Percentiles rank a stretch among this genome's conserved stretches.
Evolutionary conservation across 176 grass and related monocot species (phyloP).

Genomic region (Hyparrhenia diplandra): DNA sequence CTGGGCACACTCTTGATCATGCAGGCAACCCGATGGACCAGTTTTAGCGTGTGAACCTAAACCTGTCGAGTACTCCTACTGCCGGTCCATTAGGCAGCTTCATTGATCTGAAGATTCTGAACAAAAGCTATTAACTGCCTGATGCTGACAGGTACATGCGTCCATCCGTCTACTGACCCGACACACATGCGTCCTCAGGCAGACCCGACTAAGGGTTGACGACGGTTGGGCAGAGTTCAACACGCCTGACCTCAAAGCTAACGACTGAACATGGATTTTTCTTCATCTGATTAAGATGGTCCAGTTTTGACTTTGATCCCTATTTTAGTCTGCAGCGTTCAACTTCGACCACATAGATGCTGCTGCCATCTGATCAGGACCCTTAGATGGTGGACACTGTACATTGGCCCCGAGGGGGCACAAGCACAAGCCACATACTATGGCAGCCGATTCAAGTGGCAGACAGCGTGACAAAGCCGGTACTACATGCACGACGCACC

Average conservation of each 20-base stretch:
- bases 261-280: neutral
- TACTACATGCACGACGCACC: neutral
- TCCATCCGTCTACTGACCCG: neutral
- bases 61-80: neutral
- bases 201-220: constrained; percentile 23
- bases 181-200: neutral
- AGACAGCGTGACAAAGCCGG: neutral
- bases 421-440: neutral
- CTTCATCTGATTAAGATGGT: neutral
- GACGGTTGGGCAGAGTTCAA: neutral
- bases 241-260: neutral
- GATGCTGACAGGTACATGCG: neutral
- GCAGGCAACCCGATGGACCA: neutral
- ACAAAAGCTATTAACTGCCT: too few relatives aligned
- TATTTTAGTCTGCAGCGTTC: neutral
- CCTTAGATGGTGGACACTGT: neutral
- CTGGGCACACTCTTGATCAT: neutral
- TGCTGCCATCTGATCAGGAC: neutral
- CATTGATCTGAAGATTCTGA: too few relatives aligned
- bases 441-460: neutral
- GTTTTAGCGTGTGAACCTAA: neutral
- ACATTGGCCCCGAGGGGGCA: neutral
- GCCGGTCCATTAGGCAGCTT: neutral
- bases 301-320: neutral
- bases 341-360: neutral